Base-by-base conservation (phyloP, 495 filamentous ascomycete genomes). In the Podospora bellae-mahoneyi region DNA sequence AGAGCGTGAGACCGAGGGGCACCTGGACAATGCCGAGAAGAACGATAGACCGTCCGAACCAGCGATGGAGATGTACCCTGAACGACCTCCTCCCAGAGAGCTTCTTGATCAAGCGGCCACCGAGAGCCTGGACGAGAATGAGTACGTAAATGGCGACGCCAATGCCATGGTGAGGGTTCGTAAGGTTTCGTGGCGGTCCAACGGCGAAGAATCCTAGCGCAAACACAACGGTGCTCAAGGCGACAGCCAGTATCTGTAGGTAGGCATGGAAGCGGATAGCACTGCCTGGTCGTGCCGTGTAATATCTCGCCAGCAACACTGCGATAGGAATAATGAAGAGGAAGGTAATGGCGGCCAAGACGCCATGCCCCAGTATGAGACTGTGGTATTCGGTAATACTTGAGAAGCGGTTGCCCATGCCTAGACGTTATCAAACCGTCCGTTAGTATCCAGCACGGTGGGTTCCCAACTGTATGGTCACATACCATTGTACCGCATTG, bases 151-250 rank as follows among this genome's bases (percentile, higher is more conserved):
- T 88, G 53, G 93, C 90, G 39, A 96, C 80, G 26, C 95, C 95
- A 73, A 98, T 97, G 66, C 93, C 93, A 80, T 93, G 91, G 81
- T 99, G 95, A 2, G 95, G 95, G 76, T 99, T 99, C 59, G 91
- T 91, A 71, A 97, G 82, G 73, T 88, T 92, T 68, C 94, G 84
- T 60, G 80, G 76, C 1, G 90, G 86, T 9, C 92, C 92, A 26
- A 95, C 90, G 48, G 94, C 92, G 74, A 92, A 85, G 77, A 84
- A 94, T 16, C 93, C 92, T 10, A 94, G 79, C 53, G 91, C 78
- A 70, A 97, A 91, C 10, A 91, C 78, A 23, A 91, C 88, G 0
- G 92, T 94, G 32, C 84, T 80, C 63, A 95, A 77, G 23, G 86
- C 75, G 19, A 96, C 79, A 23, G 92, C 90, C 65, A 97, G 72